Base-by-base conservation (phyloP, 2,329 filamentous ascomycete species). In the Fusarium pseudograminearum region DNA sequence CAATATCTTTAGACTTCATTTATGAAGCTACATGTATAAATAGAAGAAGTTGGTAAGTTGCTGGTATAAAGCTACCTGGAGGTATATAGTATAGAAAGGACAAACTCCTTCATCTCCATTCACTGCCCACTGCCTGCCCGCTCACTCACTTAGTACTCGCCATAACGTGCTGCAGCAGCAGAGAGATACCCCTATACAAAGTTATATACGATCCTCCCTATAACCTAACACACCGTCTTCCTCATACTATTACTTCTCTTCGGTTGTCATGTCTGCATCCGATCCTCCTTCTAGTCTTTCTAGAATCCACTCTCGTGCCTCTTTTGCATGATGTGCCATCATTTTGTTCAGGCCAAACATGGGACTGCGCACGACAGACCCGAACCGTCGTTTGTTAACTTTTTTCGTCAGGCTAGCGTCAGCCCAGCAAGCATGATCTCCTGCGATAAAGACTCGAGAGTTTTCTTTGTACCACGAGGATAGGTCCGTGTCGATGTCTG, bases 391-490 rank as follows among this genome's bases (percentile, higher is more conserved):
- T 80, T 89, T 90, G 48, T 83, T 79, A 1, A 90, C 86, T 73
- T 88, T 89, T 66, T 85, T 83, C 3, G 80, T 84, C 22, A 89
- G 82, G 7, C 90, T 88, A 33, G 85, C 84, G 59, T 90, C 87
- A 65, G 79, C 83, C 91, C 93, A 98, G 77, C 93, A 91, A 15
- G 87, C 87, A 77, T 98, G 95, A 62, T 90, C 85, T 28, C 85
- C 82, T 3, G 91, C 88, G 20, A 98, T 91, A 74, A 91, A 97
- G 47, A 98, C 90, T 5, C 88, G 86, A 1, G 93, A 96, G 79
- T 93, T 90, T 71, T 89, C 85, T 76, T 91, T 91, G 80, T 97
- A 98, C 95, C 95, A 98, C 26, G 84, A 83, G 2, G 89, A 91
- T 1, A 94, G 84, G 64, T 86, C 84, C n/a, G 87, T 85, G 61